These are phyloP conservation scores for Clavispora santaluciae DNA, from an alignment of 805 yeast genomes.

Conservation along the genomic window DNA sequence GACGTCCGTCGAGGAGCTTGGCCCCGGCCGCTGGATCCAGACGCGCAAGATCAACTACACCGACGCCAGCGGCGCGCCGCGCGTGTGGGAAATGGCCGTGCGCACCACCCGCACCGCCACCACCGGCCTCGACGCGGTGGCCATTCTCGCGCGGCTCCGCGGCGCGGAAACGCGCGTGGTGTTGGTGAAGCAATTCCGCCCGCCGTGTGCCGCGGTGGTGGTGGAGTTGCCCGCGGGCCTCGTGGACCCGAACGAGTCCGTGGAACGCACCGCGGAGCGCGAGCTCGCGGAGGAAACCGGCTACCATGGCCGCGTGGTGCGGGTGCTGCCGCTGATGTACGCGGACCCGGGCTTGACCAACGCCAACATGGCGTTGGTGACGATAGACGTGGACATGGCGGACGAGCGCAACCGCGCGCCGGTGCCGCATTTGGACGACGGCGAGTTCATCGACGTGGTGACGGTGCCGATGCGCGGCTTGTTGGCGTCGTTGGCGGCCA, in stretches of 20 bases:
- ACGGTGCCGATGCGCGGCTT: conserved; percentile 59
- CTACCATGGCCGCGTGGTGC: conserved; percentile 59
- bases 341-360: conserved; percentile 87
- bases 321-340: conserved; percentile 34
- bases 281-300: conserved; percentile 94
- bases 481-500: conserved; percentile 46
- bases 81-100: conserved; percentile 91
- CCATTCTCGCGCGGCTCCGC: conserved; percentile 69
- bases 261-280: conserved; percentile 77
- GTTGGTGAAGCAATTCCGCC: conserved; percentile 86
- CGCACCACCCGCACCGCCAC: conserved; percentile 64
- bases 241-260: conserved; percentile 75
- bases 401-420: conserved; percentile 68
- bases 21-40: conserved; percentile 42
- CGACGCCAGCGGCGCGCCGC: conserved; percentile 62
- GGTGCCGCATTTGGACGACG: conserved; percentile 73
- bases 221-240: conserved; percentile 96
- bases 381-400: conserved; percentile 67
- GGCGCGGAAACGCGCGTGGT: conserved; percentile 39
- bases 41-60: conserved; percentile 60
- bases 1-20: conserved; percentile 29
- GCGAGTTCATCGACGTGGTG: conserved; percentile 90
- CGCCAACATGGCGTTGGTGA: conserved; percentile 77
- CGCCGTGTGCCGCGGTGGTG: conserved; percentile 85
- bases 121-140: conserved; percentile 81